Percentiles rank a stretch among this genome's conserved stretches.
Conservation (phyloP, 1,284 basidiomycete genomes). For the Cystodermella granulosa region DNA sequence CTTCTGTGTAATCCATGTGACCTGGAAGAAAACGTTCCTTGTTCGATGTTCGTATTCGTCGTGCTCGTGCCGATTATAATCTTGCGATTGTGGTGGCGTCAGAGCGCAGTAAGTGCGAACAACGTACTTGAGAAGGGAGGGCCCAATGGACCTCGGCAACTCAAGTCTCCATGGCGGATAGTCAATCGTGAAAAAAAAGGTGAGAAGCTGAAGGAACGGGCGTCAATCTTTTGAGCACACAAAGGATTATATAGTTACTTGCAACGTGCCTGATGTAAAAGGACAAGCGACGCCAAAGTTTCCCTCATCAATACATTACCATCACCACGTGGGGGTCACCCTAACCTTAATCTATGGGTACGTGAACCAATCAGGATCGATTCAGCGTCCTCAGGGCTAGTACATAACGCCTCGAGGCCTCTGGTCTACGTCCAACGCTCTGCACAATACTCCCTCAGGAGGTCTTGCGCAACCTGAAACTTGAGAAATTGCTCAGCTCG, state of each 20-base stretch:
- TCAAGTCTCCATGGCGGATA: slow-evolving; percentile 61
- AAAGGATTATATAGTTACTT: too few relatives aligned
- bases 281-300: neutral
- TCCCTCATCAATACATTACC: neutral
- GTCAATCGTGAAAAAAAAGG: slow-evolving; percentile 5
- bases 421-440: too few relatives aligned
- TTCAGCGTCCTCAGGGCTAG: neutral
- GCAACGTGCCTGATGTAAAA: too few relatives aligned
- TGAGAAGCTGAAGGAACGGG: slow-evolving; percentile 6
- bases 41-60: slow-evolving; percentile 12
- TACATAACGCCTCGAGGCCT: too few relatives aligned
- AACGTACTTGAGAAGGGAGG: slow-evolving; percentile 50
- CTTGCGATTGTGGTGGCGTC: slow-evolving; percentile 11
- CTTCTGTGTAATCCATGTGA: slow-evolving; percentile 65
- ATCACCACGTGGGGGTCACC: neutral
- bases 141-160: slow-evolving; percentile 63
- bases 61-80: slow-evolving; percentile 2
- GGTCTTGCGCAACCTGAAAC: too few relatives aligned
- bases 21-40: slow-evolving; percentile 20
- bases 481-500: too few relatives aligned
- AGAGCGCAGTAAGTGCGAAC: slow-evolving; percentile 21
- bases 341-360: neutral
- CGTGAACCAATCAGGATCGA: neutral
- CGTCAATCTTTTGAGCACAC: too few relatives aligned
- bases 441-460: too few relatives aligned